phyloP scores from a whole-genome alignment of 2,329 filamentous ascomycete genomes.

The Celoporthe dispersa region DNA sequence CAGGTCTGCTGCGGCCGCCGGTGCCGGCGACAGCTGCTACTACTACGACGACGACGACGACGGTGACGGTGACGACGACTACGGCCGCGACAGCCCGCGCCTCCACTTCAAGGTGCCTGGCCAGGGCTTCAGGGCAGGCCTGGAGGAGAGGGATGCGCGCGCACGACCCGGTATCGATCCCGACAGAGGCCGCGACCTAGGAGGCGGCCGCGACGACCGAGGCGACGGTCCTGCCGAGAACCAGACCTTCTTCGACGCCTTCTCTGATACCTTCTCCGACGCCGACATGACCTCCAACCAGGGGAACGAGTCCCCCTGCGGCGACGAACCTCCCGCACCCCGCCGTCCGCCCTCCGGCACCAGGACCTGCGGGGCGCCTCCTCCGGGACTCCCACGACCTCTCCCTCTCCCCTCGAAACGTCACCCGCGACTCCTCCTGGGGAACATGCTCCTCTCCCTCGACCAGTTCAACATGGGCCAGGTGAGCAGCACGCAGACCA shows the following conservation, averaged over 20 bases:
- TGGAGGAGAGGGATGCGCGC: constrained; percentile 27
- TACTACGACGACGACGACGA: not conserved
- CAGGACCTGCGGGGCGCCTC: constrained; percentile 31
- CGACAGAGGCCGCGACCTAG: constrained; percentile 19
- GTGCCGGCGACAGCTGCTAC: no score
- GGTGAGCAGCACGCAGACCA: constrained; percentile 37
- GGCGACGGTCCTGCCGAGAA: constrained; percentile 32
- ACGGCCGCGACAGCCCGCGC: constrained; percentile 32
- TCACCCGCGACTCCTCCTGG: constrained; percentile 90
- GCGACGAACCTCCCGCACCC: constrained; percentile 31
- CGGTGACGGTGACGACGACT: constrained; percentile 33
- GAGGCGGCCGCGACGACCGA: constrained; percentile 25
- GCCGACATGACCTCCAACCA: constrained; percentile 34
- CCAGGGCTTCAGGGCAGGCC: constrained; percentile 14
- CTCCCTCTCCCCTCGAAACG: constrained; percentile 74
- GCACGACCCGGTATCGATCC: constrained; percentile 13
- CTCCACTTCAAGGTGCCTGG: constrained; percentile 17
- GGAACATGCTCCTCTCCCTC: constrained; percentile 93
- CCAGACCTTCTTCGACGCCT: constrained; percentile 41
- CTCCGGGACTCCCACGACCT: constrained; percentile 79
- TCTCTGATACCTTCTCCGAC: constrained; percentile 45
- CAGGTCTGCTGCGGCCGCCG: not conserved
- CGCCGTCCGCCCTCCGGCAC: constrained; percentile 36
- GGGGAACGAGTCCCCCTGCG: constrained; percentile 33
- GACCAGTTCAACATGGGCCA: constrained; percentile 74